Percentiles rank a stretch among this genome's conserved stretches.
These are phyloP conservation scores for Viola pubescens DNA, from an alignment of 441 rosid genomes.

Conservation along the genomic window DNA sequence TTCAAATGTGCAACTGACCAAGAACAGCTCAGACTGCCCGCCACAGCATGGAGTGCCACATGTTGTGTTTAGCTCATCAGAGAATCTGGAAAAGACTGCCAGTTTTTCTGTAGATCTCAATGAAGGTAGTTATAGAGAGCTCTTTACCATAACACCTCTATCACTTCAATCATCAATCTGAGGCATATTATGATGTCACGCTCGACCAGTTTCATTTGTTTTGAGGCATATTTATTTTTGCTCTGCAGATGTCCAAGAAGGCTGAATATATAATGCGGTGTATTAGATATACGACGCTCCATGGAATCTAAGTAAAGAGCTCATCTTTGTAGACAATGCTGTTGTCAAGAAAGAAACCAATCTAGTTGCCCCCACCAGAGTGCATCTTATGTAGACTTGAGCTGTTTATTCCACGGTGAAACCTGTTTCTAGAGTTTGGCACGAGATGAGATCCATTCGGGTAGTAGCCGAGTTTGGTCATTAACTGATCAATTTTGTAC, in stretches of 20 bases:
- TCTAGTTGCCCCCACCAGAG: constrained; percentile 10
- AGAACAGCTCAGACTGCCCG: constrained; percentile 34
- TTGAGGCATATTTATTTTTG: neutral
- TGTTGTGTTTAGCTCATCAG: constrained; percentile 27
- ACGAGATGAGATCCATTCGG: constrained; percentile 9
- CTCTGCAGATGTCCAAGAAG: constrained; percentile 30
- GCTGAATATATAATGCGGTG: constrained; percentile 11
- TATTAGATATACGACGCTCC: neutral
- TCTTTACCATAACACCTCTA: constrained; percentile 6
- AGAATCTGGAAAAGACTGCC: constrained; percentile 34
- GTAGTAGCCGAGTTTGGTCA: constrained; percentile 15
- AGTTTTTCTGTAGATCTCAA: constrained; percentile 58
- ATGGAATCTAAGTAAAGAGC: neutral
- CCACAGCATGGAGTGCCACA: constrained; percentile 34
- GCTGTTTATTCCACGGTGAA: constrained; percentile 1
- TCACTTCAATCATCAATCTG: neutral
- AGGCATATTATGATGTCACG: constrained; percentile 1
- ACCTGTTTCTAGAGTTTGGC: constrained; percentile 9
- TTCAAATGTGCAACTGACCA: constrained; percentile 44
- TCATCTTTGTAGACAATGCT: constrained; percentile 4
- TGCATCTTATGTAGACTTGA: constrained; percentile 13
- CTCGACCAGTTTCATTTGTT: neutral
- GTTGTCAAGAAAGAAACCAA: constrained; percentile 8
- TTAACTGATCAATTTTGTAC: constrained; percentile 38
- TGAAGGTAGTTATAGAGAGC: constrained; percentile 35